phyloP scores from a whole-genome alignment of 495 filamentous ascomycete genomes.

The Aspergillus affinis region DNA sequence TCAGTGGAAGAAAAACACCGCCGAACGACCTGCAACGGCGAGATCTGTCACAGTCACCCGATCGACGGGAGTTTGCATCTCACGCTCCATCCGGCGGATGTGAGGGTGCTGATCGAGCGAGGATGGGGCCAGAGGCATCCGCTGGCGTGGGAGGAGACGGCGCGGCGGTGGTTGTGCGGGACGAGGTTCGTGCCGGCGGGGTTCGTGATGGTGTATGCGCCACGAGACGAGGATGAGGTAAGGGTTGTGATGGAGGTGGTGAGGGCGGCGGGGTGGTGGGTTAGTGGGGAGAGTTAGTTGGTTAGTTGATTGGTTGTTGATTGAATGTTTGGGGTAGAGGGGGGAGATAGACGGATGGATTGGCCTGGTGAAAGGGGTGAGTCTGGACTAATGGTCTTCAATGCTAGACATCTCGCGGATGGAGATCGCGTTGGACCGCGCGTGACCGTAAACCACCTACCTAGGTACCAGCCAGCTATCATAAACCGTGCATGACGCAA shows the following conservation, averaged over 20 bases:
- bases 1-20: background rate
- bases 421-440: too few species aligned
- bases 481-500: too few species aligned
- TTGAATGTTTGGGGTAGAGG: background rate
- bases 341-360: constrained; percentile 4
- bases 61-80: constrained; percentile 73
- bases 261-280: constrained; percentile 69
- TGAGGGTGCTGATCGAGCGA: constrained; percentile 65
- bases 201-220: constrained; percentile 85
- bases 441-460: too few species aligned
- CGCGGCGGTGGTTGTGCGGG: constrained; percentile 30
- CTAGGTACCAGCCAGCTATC: too few species aligned
- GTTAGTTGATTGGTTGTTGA: too few species aligned
- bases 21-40: constrained; percentile 55
- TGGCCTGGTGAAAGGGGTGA: too few species aligned
- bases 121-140: constrained; percentile 85
- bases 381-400: too few species aligned
- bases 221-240: constrained; percentile 63
- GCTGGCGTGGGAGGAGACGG: constrained; percentile 57
- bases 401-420: too few species aligned
- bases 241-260: constrained; percentile 66
- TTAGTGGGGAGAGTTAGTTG: constrained; percentile 41
- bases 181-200: constrained; percentile 60
- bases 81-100: constrained; percentile 75
- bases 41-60: constrained; percentile 76